These are phyloP conservation scores for Colletotrichum chrysophilum DNA, from an alignment of 2,329 filamentous ascomycete species.

Conservation along the genomic window DNA sequence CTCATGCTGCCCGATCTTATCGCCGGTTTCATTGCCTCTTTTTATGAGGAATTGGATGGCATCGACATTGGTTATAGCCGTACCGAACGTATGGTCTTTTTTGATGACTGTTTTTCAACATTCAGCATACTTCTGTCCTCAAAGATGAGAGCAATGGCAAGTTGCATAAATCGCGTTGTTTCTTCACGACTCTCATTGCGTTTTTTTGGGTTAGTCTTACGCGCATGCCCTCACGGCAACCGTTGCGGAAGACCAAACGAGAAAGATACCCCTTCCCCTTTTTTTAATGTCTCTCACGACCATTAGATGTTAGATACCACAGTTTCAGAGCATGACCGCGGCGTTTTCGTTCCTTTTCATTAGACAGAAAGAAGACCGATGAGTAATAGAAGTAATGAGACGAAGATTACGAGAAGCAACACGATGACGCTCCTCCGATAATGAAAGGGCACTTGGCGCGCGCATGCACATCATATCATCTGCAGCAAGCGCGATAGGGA, in stretches of 20 bases:
- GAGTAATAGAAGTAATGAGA: neutral
- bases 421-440: neutral
- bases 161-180: neutral
- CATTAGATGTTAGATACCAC: constrained; percentile 13
- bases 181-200: neutral
- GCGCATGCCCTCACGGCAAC: neutral
- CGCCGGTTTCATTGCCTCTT: neutral
- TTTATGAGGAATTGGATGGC: neutral
- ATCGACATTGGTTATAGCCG: neutral
- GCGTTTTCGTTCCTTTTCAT: neutral
- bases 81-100: neutral
- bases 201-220: neutral
- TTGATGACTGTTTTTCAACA: neutral
- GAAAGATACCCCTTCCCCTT: constrained; percentile 17
- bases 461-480: neutral
- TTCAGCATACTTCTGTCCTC: neutral
- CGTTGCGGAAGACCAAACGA: neutral
- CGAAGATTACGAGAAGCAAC: neutral
- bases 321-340: neutral
- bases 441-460: neutral
- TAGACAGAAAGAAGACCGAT: neutral
- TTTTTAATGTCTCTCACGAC: neutral
- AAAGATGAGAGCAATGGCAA: neutral
- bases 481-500: neutral
- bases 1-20: neutral